phyloP scores from a whole-genome alignment of 2,329 filamentous ascomycete genomes.

The Botrytis medusae region DNA sequence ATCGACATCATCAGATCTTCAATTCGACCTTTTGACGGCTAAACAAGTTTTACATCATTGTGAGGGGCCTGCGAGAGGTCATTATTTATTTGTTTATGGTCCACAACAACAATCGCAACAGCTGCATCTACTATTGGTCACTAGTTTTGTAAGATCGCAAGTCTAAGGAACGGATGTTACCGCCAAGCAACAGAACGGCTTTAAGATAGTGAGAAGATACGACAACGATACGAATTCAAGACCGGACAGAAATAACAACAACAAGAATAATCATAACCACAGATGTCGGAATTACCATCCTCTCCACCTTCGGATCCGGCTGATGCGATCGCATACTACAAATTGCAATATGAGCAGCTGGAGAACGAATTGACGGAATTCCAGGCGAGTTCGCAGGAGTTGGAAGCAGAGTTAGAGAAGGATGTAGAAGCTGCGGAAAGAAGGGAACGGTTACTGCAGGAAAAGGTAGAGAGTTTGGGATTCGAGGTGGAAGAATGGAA shows the following conservation, averaged over 20 bases:
- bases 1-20: not conserved
- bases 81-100: slow-evolving; percentile 15
- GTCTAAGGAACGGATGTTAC: slow-evolving; percentile 20
- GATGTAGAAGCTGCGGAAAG: slow-evolving; percentile 96
- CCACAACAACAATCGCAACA: slow-evolving; percentile 10
- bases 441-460: slow-evolving; percentile 78
- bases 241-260: slow-evolving; percentile 15
- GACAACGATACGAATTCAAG: slow-evolving; percentile 19
- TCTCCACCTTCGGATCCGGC: slow-evolving; percentile 63
- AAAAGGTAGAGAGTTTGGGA: slow-evolving; percentile 79
- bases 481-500: slow-evolving; percentile 99
- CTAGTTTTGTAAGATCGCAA: slow-evolving; percentile 5
- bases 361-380: slow-evolving; percentile 92
- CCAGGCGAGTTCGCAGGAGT: slow-evolving; percentile 86
- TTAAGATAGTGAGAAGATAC: slow-evolving; percentile 20
- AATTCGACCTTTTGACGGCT: not conserved
- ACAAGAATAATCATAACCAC: slow-evolving; percentile 26
- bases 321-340: slow-evolving; percentile 90
- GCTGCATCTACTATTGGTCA: slow-evolving; percentile 2
- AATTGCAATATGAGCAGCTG: slow-evolving; percentile 88
- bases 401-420: slow-evolving; percentile 92
- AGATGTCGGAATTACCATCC: slow-evolving; percentile 55
- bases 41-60: not conserved
- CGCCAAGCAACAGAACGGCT: slow-evolving; percentile 16
- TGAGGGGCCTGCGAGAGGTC: not conserved